These are phyloP conservation scores for Mycena vulgaris DNA, from an alignment of 768 basidiomycete genomes.

Conservation along the genomic window DNA sequence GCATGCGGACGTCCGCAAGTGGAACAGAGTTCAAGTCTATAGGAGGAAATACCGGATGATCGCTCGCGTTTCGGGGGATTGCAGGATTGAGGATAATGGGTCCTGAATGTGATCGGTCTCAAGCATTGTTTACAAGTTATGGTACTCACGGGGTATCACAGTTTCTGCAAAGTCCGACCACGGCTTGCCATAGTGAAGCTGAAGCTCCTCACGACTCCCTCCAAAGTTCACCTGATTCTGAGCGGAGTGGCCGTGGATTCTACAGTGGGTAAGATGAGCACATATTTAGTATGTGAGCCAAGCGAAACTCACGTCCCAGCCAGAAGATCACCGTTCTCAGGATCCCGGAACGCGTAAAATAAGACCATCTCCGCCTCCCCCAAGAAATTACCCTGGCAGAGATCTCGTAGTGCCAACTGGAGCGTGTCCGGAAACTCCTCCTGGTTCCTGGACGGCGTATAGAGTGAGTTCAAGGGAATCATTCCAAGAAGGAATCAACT, in stretches of 20 bases:
- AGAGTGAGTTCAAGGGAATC: too few relatives aligned
- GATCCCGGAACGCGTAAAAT: slow-evolving; percentile 24
- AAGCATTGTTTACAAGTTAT: not conserved
- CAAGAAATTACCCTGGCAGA: slow-evolving; percentile 9
- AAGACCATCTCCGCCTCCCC: slow-evolving; percentile 25
- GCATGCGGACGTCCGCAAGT: slow-evolving; percentile 3
- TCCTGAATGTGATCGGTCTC: not conserved
- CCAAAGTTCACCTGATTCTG: slow-evolving; percentile 8
- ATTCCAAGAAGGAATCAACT: not conserved
- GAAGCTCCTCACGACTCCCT: slow-evolving; percentile 9
- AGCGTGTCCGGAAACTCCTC: not conserved
- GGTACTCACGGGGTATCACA: slow-evolving; percentile 11
- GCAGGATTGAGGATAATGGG: not conserved
- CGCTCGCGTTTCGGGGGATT: not conserved
- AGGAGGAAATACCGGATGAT: not conserved
- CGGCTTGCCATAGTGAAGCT: slow-evolving; percentile 2
- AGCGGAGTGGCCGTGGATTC: slow-evolving; percentile 6
- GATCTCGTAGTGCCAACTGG: not conserved
- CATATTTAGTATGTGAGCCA: not conserved
- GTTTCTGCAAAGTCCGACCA: slow-evolving; percentile 12
- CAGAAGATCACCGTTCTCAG: slow-evolving; percentile 7
- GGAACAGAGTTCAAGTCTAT: not conserved
- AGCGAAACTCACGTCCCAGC: slow-evolving; percentile 4
- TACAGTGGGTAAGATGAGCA: not conserved
- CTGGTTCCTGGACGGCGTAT: not conserved